Conservation (phyloP, 345 rosid genomes). For the Acer yangbiense region DNA sequence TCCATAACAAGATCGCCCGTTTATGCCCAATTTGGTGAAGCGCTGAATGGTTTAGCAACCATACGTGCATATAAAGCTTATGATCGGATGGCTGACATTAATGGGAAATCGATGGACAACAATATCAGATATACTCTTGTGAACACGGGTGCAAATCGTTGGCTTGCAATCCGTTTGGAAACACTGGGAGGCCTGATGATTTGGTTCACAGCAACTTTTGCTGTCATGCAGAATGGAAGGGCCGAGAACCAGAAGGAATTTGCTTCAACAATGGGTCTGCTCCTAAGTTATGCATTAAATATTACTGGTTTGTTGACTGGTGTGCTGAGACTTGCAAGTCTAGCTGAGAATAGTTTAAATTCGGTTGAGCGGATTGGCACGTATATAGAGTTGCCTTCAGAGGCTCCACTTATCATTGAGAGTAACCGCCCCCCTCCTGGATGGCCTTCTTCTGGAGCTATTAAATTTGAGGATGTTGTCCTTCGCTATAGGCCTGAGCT, state of each 20-base stretch:
- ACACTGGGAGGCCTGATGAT: slow-evolving; percentile 95
- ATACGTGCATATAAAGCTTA: slow-evolving; percentile 99
- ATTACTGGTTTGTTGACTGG: slow-evolving; percentile 80
- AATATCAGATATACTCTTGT: slow-evolving; percentile 87
- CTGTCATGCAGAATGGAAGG: slow-evolving; percentile 92
- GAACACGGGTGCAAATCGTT: slow-evolving; percentile 91
- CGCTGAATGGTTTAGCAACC: slow-evolving; percentile 84
- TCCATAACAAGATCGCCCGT: slow-evolving; percentile 95
- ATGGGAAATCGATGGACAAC: slow-evolving; percentile 94
- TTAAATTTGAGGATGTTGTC: slow-evolving; percentile 88
- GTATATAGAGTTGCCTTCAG: slow-evolving; percentile 84
- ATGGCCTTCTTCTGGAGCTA: slow-evolving; percentile 98
- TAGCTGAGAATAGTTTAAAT: slow-evolving; percentile 97
- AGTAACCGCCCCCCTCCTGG: slow-evolving; percentile 94
- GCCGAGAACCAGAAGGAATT: slow-evolving; percentile 84
- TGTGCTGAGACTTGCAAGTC: slow-evolving; percentile 95
- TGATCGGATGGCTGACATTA: slow-evolving; percentile 89
- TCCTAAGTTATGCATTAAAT: slow-evolving; percentile 92
- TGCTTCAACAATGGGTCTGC: slow-evolving; percentile 99
- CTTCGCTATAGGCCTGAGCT: slow-evolving; percentile 93
- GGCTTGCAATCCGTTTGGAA: slow-evolving; percentile 98
- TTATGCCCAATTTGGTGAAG: slow-evolving; percentile 99
- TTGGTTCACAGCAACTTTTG: slow-evolving; percentile 98
- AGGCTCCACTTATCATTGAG: slow-evolving; percentile 81
- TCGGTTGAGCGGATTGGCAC: slow-evolving; percentile 93